Conservation (phyloP, 352 stramenopile species). For the Pythium sukuiense region DNA sequence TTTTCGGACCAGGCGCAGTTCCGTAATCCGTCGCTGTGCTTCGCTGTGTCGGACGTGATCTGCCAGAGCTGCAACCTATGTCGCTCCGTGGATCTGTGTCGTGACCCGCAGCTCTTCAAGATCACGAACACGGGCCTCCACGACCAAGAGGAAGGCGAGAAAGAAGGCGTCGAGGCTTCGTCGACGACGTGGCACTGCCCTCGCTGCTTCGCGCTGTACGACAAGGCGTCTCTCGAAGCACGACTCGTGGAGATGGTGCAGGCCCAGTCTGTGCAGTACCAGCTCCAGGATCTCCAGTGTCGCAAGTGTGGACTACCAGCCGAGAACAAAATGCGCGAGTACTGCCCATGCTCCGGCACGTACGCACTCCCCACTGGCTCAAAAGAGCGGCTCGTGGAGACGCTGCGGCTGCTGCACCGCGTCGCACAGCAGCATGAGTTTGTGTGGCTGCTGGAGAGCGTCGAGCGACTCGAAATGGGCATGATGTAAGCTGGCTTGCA, state of each 20-base stretch:
- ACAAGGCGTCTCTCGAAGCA: conserved; percentile 88
- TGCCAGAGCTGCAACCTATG: conserved; percentile 96
- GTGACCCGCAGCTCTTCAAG: conserved; percentile 90
- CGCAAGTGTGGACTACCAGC: conserved; percentile 72
- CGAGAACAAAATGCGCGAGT: conserved; percentile 75
- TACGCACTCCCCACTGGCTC: conserved; percentile 43
- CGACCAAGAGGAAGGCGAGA: conserved; percentile 25
- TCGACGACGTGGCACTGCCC: conserved; percentile 85
- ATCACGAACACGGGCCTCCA: conserved; percentile 44
- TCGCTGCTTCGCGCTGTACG: conserved; percentile 91
- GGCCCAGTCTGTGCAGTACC: conserved; percentile 87
- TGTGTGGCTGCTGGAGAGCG: conserved; percentile 64
- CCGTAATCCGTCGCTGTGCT: conserved; percentile 93
- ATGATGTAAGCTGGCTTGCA: background rate
- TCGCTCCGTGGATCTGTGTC: conserved; percentile 96
- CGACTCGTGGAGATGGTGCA: conserved; percentile 91
- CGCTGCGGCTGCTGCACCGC: conserved; percentile 58
- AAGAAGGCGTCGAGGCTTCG: conserved; percentile 26
- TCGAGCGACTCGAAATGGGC: conserved; percentile 52
- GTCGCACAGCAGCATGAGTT: conserved; percentile 73
- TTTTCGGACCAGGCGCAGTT: conserved; percentile 87
- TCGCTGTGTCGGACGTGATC: conserved; percentile 97
- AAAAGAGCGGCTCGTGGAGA: conserved; percentile 48
- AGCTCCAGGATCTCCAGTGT: conserved; percentile 91
- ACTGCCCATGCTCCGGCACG: conserved; percentile 80